phyloP scores from a whole-genome alignment of 495 filamentous ascomycete genomes.

The Glarea lozoyensis region DNA sequence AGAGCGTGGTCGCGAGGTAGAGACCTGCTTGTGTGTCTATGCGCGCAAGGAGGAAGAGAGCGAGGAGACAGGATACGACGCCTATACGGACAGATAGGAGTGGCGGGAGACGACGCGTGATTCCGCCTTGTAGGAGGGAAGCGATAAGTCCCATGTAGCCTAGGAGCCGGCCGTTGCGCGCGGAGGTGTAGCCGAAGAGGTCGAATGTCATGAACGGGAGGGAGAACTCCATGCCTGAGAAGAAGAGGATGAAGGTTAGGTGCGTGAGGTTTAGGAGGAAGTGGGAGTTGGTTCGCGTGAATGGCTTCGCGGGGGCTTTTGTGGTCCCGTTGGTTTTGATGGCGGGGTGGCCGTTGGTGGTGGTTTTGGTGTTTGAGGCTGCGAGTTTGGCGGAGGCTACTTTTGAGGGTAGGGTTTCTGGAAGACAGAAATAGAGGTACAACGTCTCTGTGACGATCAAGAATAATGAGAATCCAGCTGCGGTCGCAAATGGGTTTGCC shows the following conservation, averaged over 20 bases:
- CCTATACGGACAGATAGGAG: constrained; percentile 70
- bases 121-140: constrained; percentile 75
- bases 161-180: constrained; percentile 76
- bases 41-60: constrained; percentile 73
- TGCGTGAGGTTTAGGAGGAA: constrained; percentile 78
- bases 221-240: constrained; percentile 93
- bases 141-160: constrained; percentile 92
- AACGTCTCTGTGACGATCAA: constrained; percentile 78
- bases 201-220: constrained; percentile 97
- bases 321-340: constrained; percentile 4
- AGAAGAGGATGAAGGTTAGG: constrained; percentile 88
- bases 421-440: constrained; percentile 80
- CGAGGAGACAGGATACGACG: constrained; percentile 62
- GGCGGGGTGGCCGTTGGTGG: constrained; percentile 14
- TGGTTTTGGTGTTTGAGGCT: constrained; percentile 15
- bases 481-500: constrained; percentile 87
- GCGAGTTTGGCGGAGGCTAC: constrained; percentile 19
- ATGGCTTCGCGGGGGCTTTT: not conserved
- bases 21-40: constrained; percentile 56
- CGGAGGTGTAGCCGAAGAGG: constrained; percentile 71
- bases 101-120: constrained; percentile 75
- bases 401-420: constrained; percentile 71
- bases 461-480: constrained; percentile 73
- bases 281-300: constrained; percentile 65
- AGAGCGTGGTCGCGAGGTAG: constrained; percentile 68